These are phyloP conservation scores for Strigomonas oncopelti DNA, from an alignment of 208 protist species.

Conservation along the genomic window DNA sequence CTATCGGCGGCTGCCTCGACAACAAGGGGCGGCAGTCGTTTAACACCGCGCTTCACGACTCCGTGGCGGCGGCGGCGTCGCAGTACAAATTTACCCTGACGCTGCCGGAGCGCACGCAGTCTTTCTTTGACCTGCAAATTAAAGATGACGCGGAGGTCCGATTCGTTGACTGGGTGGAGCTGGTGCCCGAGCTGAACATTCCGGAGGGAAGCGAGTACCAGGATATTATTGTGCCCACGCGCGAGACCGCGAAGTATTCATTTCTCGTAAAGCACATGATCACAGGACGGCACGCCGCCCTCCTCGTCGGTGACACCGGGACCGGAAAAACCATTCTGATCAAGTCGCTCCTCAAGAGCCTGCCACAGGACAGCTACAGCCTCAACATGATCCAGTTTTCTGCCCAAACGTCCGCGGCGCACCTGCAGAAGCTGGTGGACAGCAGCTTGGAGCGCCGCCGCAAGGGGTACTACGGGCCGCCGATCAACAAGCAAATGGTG, in stretches of 20 bases:
- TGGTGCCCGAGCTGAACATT: conserved; percentile 81
- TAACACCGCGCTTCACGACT: conserved; percentile 73
- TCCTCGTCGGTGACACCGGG: conserved; percentile 93
- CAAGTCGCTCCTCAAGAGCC: conserved; percentile 77
- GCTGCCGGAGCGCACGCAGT: conserved; percentile 65
- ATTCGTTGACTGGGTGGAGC: conserved; percentile 79
- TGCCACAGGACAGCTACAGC: conserved; percentile 78
- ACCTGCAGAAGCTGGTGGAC: conserved; percentile 94
- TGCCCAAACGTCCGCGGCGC: conserved; percentile 90
- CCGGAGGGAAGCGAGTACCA: conserved; percentile 85
- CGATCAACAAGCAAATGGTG: conserved; percentile 92
- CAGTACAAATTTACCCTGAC: conserved; percentile 72
- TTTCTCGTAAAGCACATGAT: conserved; percentile 89
- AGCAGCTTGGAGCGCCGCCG: conserved; percentile 91
- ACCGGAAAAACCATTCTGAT: conserved; percentile 96
- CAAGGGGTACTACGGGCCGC: conserved; percentile 94
- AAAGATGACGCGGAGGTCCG: conserved; percentile 66
- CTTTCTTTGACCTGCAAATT: conserved; percentile 84
- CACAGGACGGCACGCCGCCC: conserved; percentile 59
- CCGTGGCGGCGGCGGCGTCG: conserved; percentile 29
- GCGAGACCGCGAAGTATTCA: conserved; percentile 90
- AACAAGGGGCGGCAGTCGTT: conserved; percentile 73
- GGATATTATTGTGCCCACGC: conserved; percentile 94
- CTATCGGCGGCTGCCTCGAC: conserved; percentile 88
- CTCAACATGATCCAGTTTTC: conserved; percentile 94